These are phyloP conservation scores for Plasmodiophora brassicae DNA, from an alignment of 208 protist genomes.

Conservation along the genomic window DNA sequence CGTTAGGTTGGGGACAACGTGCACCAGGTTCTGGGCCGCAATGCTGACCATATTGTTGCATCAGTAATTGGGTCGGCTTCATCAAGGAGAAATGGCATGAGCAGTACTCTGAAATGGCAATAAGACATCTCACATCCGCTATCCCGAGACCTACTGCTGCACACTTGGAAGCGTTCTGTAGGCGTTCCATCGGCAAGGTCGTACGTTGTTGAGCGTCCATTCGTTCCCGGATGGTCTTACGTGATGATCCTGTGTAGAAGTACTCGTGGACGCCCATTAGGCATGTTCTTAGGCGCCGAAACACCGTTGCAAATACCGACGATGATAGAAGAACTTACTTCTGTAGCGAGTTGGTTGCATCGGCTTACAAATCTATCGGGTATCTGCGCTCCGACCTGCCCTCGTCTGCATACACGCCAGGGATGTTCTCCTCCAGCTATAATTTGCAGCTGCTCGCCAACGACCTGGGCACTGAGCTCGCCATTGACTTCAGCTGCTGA, in stretches of 20 bases:
- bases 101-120: not conserved
- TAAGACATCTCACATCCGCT: not conserved
- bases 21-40: not conserved
- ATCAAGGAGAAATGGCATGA: not conserved
- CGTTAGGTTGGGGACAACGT: not conserved
- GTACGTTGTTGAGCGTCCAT: not conserved
- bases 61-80: not conserved
- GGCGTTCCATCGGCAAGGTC: not conserved
- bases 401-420: not conserved
- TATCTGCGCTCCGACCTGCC: not conserved
- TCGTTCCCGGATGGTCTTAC: not conserved
- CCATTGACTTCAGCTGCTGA: too few relatives aligned
- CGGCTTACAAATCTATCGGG: not conserved
- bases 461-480: too few relatives aligned
- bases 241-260: not conserved
- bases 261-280: not conserved
- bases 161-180: not conserved
- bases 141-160: not conserved
- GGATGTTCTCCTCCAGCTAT: not conserved
- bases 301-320: not conserved
- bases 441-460: too few relatives aligned
- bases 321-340: not conserved
- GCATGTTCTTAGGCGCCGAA: not conserved
- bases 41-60: not conserved
- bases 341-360: not conserved